phyloP scores from a whole-genome alignment of 2,329 filamentous ascomycete genomes.

The Trichothecium sympodiale region DNA sequence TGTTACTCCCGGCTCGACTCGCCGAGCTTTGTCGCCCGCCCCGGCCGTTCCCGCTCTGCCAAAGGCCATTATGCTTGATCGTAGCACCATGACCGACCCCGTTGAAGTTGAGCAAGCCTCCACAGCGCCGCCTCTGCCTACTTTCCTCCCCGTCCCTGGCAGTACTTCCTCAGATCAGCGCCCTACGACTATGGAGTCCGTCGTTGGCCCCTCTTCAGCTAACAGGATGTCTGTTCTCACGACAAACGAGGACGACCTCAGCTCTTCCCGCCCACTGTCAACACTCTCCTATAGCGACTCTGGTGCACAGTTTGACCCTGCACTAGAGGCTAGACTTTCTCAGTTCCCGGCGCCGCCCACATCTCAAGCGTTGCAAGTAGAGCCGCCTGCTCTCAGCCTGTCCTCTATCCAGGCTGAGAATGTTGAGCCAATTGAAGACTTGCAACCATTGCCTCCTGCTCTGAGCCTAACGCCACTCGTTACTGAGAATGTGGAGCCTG shows the following conservation, averaged over 20 bases:
- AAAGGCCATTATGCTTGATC: constrained; percentile 46
- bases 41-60: constrained; percentile 39
- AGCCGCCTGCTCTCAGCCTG: constrained; percentile 26
- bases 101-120: constrained; percentile 23
- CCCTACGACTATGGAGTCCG: constrained; percentile 31
- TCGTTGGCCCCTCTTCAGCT: constrained; percentile 17
- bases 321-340: constrained; percentile 39
- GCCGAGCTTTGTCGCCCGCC: constrained; percentile 31
- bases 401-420: constrained; percentile 32
- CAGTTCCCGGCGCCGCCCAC: constrained; percentile 44
- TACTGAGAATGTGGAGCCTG: constrained; percentile 27
- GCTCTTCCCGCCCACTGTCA: constrained; percentile 31
- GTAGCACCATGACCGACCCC: constrained; percentile 49
- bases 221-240: constrained; percentile 2
- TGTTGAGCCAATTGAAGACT: constrained; percentile 30
- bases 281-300: constrained; percentile 40
- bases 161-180: constrained; percentile 15
- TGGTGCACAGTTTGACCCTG: constrained; percentile 37
- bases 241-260: constrained; percentile 9
- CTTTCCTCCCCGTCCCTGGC: constrained; percentile 14
- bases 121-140: background rate
- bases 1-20: constrained; percentile 35
- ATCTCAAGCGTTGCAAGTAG: constrained; percentile 21
- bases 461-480: constrained; percentile 22
- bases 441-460: constrained; percentile 16